phyloP scores from a whole-genome alignment of 2,329 filamentous ascomycete genomes.

The Stemphylium vesicarium region DNA sequence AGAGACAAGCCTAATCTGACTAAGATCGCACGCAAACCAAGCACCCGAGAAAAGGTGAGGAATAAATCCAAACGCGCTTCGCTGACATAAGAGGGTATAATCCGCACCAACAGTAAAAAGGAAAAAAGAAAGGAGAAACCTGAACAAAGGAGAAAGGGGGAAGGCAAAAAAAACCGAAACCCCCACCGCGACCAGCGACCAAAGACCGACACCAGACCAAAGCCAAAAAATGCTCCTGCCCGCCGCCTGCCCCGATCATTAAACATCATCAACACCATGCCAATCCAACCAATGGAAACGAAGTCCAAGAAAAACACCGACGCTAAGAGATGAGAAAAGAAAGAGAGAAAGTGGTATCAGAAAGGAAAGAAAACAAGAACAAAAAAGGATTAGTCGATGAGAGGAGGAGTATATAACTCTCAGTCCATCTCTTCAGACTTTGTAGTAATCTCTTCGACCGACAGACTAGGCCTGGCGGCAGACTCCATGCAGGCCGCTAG shows the following conservation, averaged over 20 bases:
- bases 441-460: conserved; percentile 4
- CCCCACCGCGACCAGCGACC: background rate
- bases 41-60: no score
- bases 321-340: conserved; percentile 7
- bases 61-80: no score
- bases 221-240: background rate
- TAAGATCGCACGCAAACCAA: no score
- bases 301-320: conserved; percentile 2
- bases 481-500: conserved; percentile 21
- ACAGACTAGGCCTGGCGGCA: conserved; percentile 9
- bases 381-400: no score
- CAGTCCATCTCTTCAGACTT: conserved; percentile 2
- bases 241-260: background rate
- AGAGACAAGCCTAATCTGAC: no score
- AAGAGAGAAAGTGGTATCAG: background rate
- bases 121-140: background rate
- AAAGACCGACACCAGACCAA: conserved; percentile 1
- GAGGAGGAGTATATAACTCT: no score
- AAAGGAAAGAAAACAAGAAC: background rate
- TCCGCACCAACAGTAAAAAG: no score
- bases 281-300: background rate
- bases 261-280: background rate
- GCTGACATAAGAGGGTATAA: background rate
- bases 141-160: background rate
- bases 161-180: no score